Conservation (phyloP, 2,329 filamentous ascomycete species). For the Monosporascus sp. region DNA sequence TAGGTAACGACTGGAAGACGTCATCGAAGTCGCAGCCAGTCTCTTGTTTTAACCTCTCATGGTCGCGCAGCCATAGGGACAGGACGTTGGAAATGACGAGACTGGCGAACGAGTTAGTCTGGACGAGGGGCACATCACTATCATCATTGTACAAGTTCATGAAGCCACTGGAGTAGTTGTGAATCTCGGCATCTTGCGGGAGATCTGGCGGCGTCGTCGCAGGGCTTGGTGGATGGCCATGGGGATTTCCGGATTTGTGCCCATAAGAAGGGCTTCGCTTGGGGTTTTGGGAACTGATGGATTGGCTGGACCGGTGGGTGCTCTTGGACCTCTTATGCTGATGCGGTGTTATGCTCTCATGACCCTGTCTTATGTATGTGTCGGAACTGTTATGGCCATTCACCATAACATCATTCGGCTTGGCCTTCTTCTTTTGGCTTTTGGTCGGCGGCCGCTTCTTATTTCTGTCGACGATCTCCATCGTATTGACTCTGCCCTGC, state of each 20-base stretch:
- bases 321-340: slow-evolving; percentile 75
- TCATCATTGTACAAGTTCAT: slow-evolving; percentile 63
- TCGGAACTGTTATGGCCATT: slow-evolving; percentile 61
- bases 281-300: slow-evolving; percentile 62
- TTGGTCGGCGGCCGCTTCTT: slow-evolving; percentile 70
- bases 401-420: slow-evolving; percentile 60
- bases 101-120: slow-evolving; percentile 73
- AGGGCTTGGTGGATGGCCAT: slow-evolving; percentile 63
- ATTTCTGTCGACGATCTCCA: slow-evolving; percentile 59
- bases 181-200: slow-evolving; percentile 56
- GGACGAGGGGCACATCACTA: slow-evolving; percentile 50
- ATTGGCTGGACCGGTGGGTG: slow-evolving; percentile 74
- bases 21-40: slow-evolving; percentile 60
- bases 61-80: slow-evolving; percentile 72
- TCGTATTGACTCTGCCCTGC: slow-evolving; percentile 38
- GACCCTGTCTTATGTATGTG: slow-evolving; percentile 46
- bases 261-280: slow-evolving; percentile 61
- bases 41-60: slow-evolving; percentile 60
- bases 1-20: slow-evolving; percentile 57
- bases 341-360: slow-evolving; percentile 42
- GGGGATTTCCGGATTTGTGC: slow-evolving; percentile 54
- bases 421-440: slow-evolving; percentile 81
- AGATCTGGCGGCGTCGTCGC: slow-evolving; percentile 67
- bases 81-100: slow-evolving; percentile 70
- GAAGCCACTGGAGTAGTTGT: slow-evolving; percentile 71